Evolutionary conservation across 169 alveolate species (phyloP), one percentile per base, ranked within the genome.

Genomic region (Cyclospora cayetanensis): DNA sequence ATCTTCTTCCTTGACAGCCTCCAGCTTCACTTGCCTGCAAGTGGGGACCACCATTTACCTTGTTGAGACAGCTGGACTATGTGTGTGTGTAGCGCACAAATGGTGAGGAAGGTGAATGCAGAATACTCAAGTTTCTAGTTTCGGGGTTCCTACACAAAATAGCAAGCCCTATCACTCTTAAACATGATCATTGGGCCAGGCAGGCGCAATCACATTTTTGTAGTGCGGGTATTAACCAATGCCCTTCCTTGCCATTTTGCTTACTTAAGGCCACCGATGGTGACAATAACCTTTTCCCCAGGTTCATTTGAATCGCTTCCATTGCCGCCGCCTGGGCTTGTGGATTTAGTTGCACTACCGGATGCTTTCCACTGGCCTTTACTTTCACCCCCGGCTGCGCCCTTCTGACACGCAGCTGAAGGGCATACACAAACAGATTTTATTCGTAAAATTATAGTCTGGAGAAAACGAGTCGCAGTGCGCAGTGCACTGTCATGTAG

Each of bases 211-310:
- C n/a, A n/a, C n/a, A n/a, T n/a, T n/a, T n/a, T n/a, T n/a, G n/a
- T n/a, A n/a, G n/a, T n/a, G n/a, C n/a, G n/a, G n/a, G n/a, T n/a
- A n/a, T n/a, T n/a, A n/a, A n/a, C n/a, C n/a, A n/a, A n/a, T n/a
- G n/a, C n/a, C n/a, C n/a, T n/a, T n/a, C n/a, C n/a, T n/a, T n/a
- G n/a, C n/a, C n/a, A n/a, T n/a, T n/a, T 22, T 42, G 60, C 85
- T 74, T 42, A 74, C 85, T 74, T 74, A 15, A 74, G 85, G 63
- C 85, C 85, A 27, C 85, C 85, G 25, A 74, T 35, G 1, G 85
- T 74, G 12, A 74, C 85, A 39, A 39, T 74, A 1, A 74, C 85
- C 60, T 74, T 74, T 4, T 74, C 85, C 9, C 85, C 85, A 18
- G 85, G 85, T 27, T 74, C 85, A 7, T 37, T 74, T n/a, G n/a